These are phyloP conservation scores for Tuber borchii DNA, from an alignment of 495 filamentous ascomycete species.

Conservation along the genomic window DNA sequence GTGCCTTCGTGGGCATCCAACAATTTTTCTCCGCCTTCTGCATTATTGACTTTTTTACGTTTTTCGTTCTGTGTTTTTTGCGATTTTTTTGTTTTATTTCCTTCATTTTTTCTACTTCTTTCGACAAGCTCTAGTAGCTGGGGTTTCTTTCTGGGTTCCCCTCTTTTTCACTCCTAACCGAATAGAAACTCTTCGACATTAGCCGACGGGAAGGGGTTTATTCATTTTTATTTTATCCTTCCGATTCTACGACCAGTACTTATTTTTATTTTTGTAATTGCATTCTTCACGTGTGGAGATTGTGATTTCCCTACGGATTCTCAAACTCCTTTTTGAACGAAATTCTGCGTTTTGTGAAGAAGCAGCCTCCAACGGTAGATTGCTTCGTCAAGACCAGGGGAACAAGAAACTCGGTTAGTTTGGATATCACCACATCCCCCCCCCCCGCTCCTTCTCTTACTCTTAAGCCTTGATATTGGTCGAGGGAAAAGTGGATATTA, in stretches of 20 bases:
- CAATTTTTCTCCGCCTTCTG: conserved; percentile 21
- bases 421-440: background rate
- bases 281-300: conserved; percentile 32
- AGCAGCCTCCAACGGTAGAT: background rate
- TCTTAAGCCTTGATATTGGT: background rate
- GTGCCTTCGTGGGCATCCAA: conserved; percentile 22
- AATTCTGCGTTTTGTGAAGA: conserved; percentile 21
- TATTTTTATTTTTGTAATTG: conserved; percentile 25
- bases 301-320: conserved; percentile 27
- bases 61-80: conserved; percentile 20
- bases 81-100: conserved; percentile 13
- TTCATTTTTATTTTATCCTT: conserved; percentile 22
- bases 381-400: conserved; percentile 25
- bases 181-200: background rate
- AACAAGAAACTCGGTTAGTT: conserved; percentile 34
- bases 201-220: background rate
- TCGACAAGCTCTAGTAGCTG: conserved; percentile 31
- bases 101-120: conserved; percentile 15
- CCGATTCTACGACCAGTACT: conserved; percentile 30
- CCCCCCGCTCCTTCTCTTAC: conserved; percentile 5
- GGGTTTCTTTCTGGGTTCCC: conserved; percentile 14
- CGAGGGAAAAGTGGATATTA: background rate
- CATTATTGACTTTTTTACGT: conserved; percentile 20
- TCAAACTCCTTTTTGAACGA: conserved; percentile 25
- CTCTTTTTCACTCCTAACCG: background rate